phyloP scores from a whole-genome alignment of 2,329 filamentous ascomycete genomes.

The Pseudogymnoascus sp. region DNA sequence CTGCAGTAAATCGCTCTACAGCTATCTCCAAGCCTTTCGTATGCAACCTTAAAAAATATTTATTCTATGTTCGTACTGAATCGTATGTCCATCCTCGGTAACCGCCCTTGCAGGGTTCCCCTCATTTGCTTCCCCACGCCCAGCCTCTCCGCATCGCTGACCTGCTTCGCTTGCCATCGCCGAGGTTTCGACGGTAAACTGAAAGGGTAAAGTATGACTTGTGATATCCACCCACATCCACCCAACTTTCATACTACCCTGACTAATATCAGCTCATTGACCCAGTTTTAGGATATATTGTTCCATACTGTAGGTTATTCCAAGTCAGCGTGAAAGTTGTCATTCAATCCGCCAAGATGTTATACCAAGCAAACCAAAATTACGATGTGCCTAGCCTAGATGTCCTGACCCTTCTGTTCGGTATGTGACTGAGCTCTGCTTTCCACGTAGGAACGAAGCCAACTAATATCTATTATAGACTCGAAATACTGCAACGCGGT shows the following conservation, averaged over 20 bases:
- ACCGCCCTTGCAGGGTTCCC: neutral
- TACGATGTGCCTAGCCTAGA: constrained; percentile 17
- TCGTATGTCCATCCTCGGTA: neutral
- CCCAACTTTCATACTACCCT: neutral
- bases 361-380: constrained; percentile 14
- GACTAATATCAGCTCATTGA: neutral
- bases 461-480: constrained; percentile 26
- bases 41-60: neutral
- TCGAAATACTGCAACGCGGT: constrained; percentile 29
- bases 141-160: neutral
- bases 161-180: too few species aligned
- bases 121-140: neutral
- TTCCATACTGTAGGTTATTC: neutral
- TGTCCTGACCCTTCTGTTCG: constrained; percentile 15
- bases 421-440: constrained; percentile 9
- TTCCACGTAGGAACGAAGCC: neutral
- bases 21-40: neutral
- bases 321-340: neutral
- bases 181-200: too few species aligned
- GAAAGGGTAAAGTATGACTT: neutral
- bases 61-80: neutral
- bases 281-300: neutral
- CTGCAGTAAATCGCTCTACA: too few species aligned
- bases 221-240: neutral
- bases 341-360: constrained; percentile 1